Evolutionary conservation across 2,329 filamentous ascomycete species (phyloP).

Genomic region (Talaromyces sp.): DNA sequence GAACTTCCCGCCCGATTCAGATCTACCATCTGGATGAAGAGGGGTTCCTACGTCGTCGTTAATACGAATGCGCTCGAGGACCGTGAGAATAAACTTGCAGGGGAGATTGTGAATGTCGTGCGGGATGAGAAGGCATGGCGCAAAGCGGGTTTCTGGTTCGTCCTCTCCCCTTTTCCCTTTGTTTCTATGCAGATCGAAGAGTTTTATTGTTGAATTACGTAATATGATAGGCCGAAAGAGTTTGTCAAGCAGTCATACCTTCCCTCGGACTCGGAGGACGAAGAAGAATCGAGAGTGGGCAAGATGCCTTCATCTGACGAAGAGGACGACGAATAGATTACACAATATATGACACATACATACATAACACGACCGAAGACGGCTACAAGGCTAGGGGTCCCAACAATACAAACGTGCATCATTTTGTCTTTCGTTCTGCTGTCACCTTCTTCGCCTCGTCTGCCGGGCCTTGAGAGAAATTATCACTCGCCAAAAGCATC

Average conservation of each 20-base stretch:
- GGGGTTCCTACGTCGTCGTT: slow-evolving; percentile 80
- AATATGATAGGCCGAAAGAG: slow-evolving; percentile 65
- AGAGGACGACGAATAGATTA: slow-evolving; percentile 57
- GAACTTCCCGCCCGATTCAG: slow-evolving; percentile 84
- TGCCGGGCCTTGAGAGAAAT: not conserved
- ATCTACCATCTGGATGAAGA: slow-evolving; percentile 89
- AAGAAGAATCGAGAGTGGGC: slow-evolving; percentile 75
- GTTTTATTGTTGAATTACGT: not conserved
- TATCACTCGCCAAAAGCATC: slow-evolving; percentile 51
- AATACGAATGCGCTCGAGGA: slow-evolving; percentile 65
- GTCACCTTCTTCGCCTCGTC: slow-evolving; percentile 27
- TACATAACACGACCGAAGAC: not conserved
- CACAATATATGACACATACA: not conserved
- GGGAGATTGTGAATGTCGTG: slow-evolving; percentile 91
- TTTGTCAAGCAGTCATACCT: slow-evolving; percentile 64
- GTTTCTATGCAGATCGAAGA: no score
- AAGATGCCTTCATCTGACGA: slow-evolving; percentile 81
- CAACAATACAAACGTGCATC: slow-evolving; percentile 9
- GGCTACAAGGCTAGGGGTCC: not conserved
- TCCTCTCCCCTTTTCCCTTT: slow-evolving; percentile 10
- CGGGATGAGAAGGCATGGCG: slow-evolving; percentile 89
- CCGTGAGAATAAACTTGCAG: slow-evolving; percentile 71
- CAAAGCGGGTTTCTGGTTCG: slow-evolving; percentile 81
- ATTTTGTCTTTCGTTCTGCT: slow-evolving; percentile 18
- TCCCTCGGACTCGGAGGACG: slow-evolving; percentile 71